A percentile compares a stretch with the other conserved stretches of the same genome.
Conservation (phyloP, 108 stramenopile genomes). For the Pseudonitzschia pungens region DNA sequence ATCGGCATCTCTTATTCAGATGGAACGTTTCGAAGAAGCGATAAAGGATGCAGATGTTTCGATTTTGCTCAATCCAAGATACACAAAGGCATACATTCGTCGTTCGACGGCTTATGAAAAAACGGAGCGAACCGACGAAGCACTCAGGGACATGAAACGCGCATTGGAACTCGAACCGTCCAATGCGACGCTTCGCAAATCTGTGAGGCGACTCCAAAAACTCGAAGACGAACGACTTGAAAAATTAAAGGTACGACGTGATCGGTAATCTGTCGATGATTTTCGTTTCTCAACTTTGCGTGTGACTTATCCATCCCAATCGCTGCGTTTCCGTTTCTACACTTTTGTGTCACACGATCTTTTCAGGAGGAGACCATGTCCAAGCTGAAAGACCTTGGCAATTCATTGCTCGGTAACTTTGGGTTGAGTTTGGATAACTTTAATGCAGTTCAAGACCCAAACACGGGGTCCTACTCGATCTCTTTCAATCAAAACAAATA, state of each 20-base stretch:
- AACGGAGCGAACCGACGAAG: slow-evolving; percentile 60
- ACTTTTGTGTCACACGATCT: not conserved
- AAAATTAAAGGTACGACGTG: slow-evolving; percentile 66
- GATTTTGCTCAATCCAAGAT: slow-evolving; percentile 69
- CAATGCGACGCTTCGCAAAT: slow-evolving; percentile 50
- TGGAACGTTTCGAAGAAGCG: slow-evolving; percentile 70
- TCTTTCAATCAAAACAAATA: slow-evolving; percentile 37
- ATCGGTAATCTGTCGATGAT: not conserved
- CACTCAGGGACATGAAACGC: slow-evolving; percentile 63
- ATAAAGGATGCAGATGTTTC: slow-evolving; percentile 75
- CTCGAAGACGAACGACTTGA: slow-evolving; percentile 81
- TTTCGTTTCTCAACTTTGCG: not conserved
- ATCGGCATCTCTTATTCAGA: slow-evolving; percentile 65
- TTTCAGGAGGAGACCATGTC: slow-evolving; percentile 79
- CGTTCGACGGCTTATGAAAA: slow-evolving; percentile 70
- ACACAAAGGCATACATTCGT: slow-evolving; percentile 85
- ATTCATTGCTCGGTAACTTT: slow-evolving; percentile 92
- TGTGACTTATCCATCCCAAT: not conserved
- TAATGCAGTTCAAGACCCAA: slow-evolving; percentile 92
- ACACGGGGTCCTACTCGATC: slow-evolving; percentile 47
- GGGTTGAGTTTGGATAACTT: slow-evolving; percentile 97
- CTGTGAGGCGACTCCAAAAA: slow-evolving; percentile 64
- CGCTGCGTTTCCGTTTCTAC: not conserved
- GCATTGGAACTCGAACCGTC: slow-evolving; percentile 69
- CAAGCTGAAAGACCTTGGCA: slow-evolving; percentile 98